phyloP scores from a whole-genome alignment of 495 filamentous ascomycete species.

The Pyronema omphalodes region DNA sequence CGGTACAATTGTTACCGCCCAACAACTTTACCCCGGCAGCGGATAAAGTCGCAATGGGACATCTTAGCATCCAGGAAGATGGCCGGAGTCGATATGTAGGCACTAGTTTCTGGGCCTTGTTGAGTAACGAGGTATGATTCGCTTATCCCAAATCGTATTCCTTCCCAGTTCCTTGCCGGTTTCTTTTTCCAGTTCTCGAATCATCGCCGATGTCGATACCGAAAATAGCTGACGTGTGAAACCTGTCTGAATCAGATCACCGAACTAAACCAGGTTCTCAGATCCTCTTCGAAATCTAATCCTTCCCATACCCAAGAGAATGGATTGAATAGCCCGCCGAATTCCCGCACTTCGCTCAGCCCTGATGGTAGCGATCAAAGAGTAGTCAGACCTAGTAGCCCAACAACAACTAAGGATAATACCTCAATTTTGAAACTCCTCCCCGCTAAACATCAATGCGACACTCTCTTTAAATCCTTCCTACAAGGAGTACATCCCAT shows the following conservation, averaged over 20 bases:
- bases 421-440: constrained; percentile 7
- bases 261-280: constrained; percentile 19
- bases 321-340: constrained; percentile 1
- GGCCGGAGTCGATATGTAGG: constrained; percentile 71
- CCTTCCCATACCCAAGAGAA: background rate
- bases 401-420: constrained; percentile 20
- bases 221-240: background rate
- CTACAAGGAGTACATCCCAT: constrained; percentile 18
- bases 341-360: background rate
- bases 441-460: constrained; percentile 2
- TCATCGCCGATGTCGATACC: no score
- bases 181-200: constrained; percentile 3
- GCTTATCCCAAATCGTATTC: no score
- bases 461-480: constrained; percentile 16
- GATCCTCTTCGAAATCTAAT: constrained; percentile 1
- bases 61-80: constrained; percentile 64
- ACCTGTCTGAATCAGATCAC: constrained; percentile 7
- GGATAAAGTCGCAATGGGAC: constrained; percentile 54
- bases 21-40: constrained; percentile 1
- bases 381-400: background rate
- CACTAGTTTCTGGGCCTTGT: constrained; percentile 72
- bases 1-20: no score
- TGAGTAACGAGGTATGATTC: constrained; percentile 57
- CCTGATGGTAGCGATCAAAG: background rate
- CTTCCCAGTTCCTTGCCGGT: background rate